These are phyloP conservation scores for Sonneratia caseolaris DNA, from an alignment of 345 rosid species.

Conservation along the genomic window DNA sequence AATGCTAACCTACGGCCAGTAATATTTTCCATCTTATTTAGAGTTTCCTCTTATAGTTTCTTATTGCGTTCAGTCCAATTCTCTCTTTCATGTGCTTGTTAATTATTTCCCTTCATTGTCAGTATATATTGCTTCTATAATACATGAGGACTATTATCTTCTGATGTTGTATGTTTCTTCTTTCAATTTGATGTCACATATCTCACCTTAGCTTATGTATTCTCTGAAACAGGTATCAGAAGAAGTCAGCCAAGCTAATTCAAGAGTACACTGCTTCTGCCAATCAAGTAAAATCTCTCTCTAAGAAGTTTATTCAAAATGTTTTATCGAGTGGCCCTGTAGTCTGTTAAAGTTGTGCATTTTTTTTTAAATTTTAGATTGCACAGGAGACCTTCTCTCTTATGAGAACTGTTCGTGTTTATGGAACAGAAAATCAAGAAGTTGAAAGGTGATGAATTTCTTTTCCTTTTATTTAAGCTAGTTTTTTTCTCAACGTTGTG, in stretches of 20 bases:
- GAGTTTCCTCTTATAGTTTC: conserved; percentile 8
- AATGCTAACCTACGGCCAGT: conserved; percentile 78
- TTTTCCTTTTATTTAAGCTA: background rate
- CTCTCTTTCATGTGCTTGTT: background rate
- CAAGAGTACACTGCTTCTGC: conserved; percentile 92
- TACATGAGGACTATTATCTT: background rate
- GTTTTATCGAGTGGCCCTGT: background rate
- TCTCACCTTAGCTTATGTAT: background rate
- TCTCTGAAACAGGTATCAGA: conserved; percentile 68
- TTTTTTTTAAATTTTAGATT: conserved; percentile 32
- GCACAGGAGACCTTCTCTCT: conserved; percentile 96
- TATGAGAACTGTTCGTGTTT: conserved; percentile 93
- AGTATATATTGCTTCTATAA: background rate
- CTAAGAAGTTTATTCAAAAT: conserved; percentile 13
- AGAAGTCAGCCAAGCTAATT: conserved; percentile 75
- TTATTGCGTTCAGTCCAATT: background rate
- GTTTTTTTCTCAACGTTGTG: background rate
- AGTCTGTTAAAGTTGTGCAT: background rate
- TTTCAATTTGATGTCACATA: background rate
- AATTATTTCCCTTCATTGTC: background rate
- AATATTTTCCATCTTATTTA: conserved; percentile 24
- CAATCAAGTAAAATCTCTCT: conserved; percentile 54
- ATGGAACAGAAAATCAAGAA: conserved; percentile 87
- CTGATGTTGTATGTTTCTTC: background rate
- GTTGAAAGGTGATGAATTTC: conserved; percentile 39